Percentiles rank a stretch among this genome's conserved stretches.
These are phyloP conservation scores for Claviceps maximensis DNA, from an alignment of 2,329 filamentous ascomycete species.

Conservation along the genomic window DNA sequence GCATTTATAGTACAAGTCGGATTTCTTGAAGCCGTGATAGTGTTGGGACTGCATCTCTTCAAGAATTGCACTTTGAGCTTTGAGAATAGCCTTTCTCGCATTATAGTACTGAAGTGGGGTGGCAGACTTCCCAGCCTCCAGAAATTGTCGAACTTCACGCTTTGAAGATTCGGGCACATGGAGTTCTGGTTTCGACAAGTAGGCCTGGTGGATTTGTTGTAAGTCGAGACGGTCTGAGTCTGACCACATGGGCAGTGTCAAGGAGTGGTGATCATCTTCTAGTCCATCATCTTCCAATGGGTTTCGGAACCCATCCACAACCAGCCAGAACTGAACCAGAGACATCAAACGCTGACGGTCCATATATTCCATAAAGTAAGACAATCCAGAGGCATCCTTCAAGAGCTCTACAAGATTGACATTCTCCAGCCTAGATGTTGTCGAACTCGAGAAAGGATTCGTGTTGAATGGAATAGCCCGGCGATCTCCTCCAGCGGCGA, in stretches of 20 bases:
- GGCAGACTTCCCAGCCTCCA: conserved; percentile 63
- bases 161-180: conserved; percentile 60
- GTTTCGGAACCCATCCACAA: conserved; percentile 91
- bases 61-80: conserved; percentile 68
- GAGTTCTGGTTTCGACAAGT: conserved; percentile 70
- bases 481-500: conserved; percentile 54
- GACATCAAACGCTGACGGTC: conserved; percentile 78
- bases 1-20: conserved; percentile 93
- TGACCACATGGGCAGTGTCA: conserved; percentile 56
- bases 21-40: conserved; percentile 78
- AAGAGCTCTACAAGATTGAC: conserved; percentile 74
- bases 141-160: conserved; percentile 59
- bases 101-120: conserved; percentile 70
- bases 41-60: conserved; percentile 72
- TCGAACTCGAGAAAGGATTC: conserved; percentile 13
- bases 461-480: conserved; percentile 15
- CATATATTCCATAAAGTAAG: conserved; percentile 99
- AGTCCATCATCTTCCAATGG: conserved; percentile 69
- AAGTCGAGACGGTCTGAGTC: conserved; percentile 78
- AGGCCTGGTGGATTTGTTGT: conserved; percentile 81
- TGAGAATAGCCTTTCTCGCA: conserved; percentile 69
- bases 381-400: conserved; percentile 77
- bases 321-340: conserved; percentile 94
- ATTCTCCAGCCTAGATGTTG: conserved; percentile 55
- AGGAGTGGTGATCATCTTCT: conserved; percentile 49